These are phyloP conservation scores for Monosporascus cannonballus DNA, from an alignment of 2,329 filamentous ascomycete genomes.

Conservation along the genomic window DNA sequence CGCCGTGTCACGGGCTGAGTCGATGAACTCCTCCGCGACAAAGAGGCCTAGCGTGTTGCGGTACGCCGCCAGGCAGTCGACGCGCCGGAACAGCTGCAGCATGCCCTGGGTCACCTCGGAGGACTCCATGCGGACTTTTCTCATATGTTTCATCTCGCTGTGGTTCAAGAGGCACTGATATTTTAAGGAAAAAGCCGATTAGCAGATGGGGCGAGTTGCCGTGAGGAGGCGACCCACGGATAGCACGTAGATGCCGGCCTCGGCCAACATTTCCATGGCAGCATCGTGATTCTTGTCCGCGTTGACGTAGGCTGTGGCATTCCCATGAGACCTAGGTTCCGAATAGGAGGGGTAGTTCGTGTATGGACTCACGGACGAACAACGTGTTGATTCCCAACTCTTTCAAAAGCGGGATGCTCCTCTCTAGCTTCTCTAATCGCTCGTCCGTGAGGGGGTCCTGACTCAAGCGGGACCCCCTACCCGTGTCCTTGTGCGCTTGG, in stretches of 20 bases:
- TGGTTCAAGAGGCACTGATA: too few relatives aligned
- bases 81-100: conserved; percentile 13
- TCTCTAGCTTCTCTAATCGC: conserved; percentile 13
- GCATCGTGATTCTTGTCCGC: conserved; percentile 13
- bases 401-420: conserved; percentile 17
- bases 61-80: conserved; percentile 21
- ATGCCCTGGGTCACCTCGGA: conserved; percentile 11
- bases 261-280: conserved; percentile 16
- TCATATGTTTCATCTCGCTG: too few relatives aligned
- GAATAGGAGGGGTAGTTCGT: neutral
- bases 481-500: neutral
- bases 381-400: conserved; percentile 21
- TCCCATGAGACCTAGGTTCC: neutral
- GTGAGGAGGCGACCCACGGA: conserved; percentile 11
- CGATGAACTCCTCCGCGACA: conserved; percentile 15
- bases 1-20: conserved; percentile 2
- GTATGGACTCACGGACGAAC: conserved; percentile 15
- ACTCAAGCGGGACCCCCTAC: neutral
- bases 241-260: conserved; percentile 23
- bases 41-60: conserved; percentile 22
- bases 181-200: too few relatives aligned
- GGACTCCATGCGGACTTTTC: neutral
- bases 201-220: neutral
- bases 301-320: conserved; percentile 10
- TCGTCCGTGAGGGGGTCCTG: conserved; percentile 15